Base-by-base conservation (phyloP, 2,329 filamentous ascomycete genomes). In the Triangularia verruculosa region DNA sequence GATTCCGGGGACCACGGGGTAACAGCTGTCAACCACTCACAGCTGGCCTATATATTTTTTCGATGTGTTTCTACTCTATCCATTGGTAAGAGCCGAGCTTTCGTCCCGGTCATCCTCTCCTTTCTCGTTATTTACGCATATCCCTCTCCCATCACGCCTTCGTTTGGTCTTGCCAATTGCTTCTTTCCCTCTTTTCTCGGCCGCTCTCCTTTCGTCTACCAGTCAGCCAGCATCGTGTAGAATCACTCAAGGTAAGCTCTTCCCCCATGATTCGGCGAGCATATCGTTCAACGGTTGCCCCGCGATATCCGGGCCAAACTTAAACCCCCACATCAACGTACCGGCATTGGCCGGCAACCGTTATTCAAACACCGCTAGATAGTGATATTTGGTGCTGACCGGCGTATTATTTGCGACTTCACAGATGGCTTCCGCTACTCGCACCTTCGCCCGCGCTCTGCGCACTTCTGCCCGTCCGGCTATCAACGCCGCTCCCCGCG, bases 401-500 rank as follows among this genome's bases (percentile, higher is more conserved):
- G 11, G 15, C n/a, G 51, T 62, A 58, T 60, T 20, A 39, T 53
- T 39, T 32, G 12, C 28, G 58, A 56, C 47, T 17, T 12, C 43
- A 57, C 70, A 79, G 75, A 82, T 81, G 79, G 77, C 78, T 62
- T 76, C 78, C 69, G 77, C 81, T 68, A 80, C 82, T 68, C 83
- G 83, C 70, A 82, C 83, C 69, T 79, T 86, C 72, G 78, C 82
- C 75, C 84, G 84, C 74, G 79, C 88, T 63, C 79, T 89, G 74
- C 85, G 86, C 73, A 80, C 84, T 71, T 77, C 82, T 60, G 78
- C 85, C 53, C 86, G 84, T 72, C 84, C 80, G 72, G 80, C 85
- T 68, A 83, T 91, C 75, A 79, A 81, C 69, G 80, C 83, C 61
- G 81, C 83, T 54, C 82, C 84, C 61, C 86, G 89, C 70, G 85